These are phyloP conservation scores for Phialocephala sp. DNA, from an alignment of 2,329 filamentous ascomycete genomes.

Conservation along the genomic window DNA sequence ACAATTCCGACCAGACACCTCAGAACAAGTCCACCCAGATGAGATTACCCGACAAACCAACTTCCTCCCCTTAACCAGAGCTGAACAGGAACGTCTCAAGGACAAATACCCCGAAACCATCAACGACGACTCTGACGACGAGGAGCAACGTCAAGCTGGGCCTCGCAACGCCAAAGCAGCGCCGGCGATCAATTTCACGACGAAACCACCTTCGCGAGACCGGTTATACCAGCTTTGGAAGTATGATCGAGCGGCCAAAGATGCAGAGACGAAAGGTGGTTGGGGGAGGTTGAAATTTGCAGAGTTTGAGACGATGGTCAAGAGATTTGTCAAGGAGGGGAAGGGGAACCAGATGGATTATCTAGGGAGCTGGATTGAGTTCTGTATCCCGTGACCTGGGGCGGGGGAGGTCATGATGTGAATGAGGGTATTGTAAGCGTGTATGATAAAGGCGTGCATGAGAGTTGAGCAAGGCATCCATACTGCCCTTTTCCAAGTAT, in stretches of 20 bases:
- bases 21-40: background rate
- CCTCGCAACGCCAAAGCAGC: slow-evolving; percentile 32
- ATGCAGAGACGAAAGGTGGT: slow-evolving; percentile 75
- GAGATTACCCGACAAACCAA: background rate
- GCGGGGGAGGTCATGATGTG: background rate
- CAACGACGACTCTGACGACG: slow-evolving; percentile 11
- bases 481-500: too few species aligned
- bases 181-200: background rate
- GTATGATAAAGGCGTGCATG: background rate
- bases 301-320: slow-evolving; percentile 81
- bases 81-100: background rate
- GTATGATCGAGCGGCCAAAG: slow-evolving; percentile 45
- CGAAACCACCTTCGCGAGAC: slow-evolving; percentile 10
- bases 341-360: slow-evolving; percentile 73
- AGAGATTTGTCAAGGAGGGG: slow-evolving; percentile 55
- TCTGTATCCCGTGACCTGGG: slow-evolving; percentile 60
- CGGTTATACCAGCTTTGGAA: slow-evolving; percentile 35
- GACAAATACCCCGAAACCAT: background rate
- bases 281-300: slow-evolving; percentile 77
- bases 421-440: slow-evolving; percentile 1
- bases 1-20: slow-evolving; percentile 67
- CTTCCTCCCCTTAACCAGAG: background rate
- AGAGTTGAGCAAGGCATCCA: too few species aligned
- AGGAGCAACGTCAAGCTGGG: background rate
- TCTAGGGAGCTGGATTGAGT: slow-evolving; percentile 89